These are phyloP conservation scores for Xerocomus nothofagi DNA, from an alignment of 1,284 basidiomycete genomes.

Conservation along the genomic window DNA sequence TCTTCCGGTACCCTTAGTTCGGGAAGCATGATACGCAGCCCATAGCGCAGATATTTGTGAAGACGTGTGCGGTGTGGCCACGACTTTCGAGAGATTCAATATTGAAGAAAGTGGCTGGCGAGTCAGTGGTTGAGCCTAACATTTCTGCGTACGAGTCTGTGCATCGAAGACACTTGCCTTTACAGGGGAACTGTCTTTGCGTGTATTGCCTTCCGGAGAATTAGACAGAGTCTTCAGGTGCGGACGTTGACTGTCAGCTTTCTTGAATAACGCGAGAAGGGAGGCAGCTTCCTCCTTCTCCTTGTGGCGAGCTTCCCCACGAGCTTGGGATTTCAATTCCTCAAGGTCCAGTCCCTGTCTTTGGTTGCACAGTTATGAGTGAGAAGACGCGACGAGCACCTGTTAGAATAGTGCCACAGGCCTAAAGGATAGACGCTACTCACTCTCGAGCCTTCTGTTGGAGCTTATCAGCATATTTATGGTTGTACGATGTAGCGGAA, in stretches of 20 bases:
- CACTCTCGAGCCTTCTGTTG: slow-evolving; percentile 46
- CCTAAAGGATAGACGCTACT: slow-evolving; percentile 25
- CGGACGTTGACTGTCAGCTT: background rate
- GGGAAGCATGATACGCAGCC: slow-evolving; percentile 85
- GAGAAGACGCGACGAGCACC: slow-evolving; percentile 1
- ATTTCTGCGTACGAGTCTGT: background rate
- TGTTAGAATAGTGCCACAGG: slow-evolving; percentile 16
- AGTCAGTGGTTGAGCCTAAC: background rate
- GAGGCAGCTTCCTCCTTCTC: slow-evolving; percentile 28
- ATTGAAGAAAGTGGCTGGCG: slow-evolving; percentile 76
- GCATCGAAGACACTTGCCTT: slow-evolving; percentile 44
- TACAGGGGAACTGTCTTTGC: slow-evolving; percentile 70
- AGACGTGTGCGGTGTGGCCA: slow-evolving; percentile 68
- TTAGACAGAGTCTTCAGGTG: background rate
- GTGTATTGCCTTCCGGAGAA: slow-evolving; percentile 22
- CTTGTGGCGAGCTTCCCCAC: slow-evolving; percentile 37
- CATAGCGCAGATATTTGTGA: slow-evolving; percentile 79
- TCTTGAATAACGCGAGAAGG: slow-evolving; percentile 14
- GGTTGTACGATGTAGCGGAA: slow-evolving; percentile 20
- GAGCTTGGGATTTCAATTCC: slow-evolving; percentile 40
- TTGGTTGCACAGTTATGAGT: background rate
- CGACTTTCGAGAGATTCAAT: slow-evolving; percentile 72
- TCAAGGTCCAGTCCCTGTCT: slow-evolving; percentile 47
- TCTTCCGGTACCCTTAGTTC: slow-evolving; percentile 72
- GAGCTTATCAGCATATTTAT: slow-evolving; percentile 51